Base-by-base conservation (phyloP, 2,329 filamentous ascomycete genomes). In the Beauveria brongniartii region DNA sequence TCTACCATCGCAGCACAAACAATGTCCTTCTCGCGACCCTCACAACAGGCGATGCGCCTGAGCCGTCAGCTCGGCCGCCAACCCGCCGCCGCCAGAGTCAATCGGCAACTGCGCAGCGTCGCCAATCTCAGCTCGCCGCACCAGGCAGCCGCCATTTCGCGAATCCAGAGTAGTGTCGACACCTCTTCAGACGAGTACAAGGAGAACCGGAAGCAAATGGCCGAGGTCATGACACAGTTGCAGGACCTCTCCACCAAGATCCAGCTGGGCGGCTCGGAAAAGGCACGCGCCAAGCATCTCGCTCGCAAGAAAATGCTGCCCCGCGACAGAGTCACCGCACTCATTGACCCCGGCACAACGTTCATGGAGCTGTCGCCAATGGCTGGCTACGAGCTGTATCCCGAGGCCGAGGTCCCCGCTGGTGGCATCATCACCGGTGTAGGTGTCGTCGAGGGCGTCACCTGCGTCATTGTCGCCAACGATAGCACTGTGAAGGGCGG, bases 401-500 rank as follows among this genome's bases (percentile, higher is more conserved):
- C 87, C 0, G 91, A 89, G 61, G 92, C 93, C 62, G 90, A 96
- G 18, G 89, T 97, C 1, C 91, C 93, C 0, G 88, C 91, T 0
- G 94, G 89, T 28, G 93, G 92, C 7, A 94, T 99, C 66, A 91
- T 99, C 62, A 95, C 94, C 0, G 94, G 93, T 1, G 85, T 97
- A 57, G 93, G 93, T 3, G 88, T 89, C 2, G 90, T 99, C 28
- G 89, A 94, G 71, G 93, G 93, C 16, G 91, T 96, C 28, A 88
- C 87, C 46, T 97, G 93, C 73, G 88, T 97, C 77, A 90, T 97
- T 67, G 90, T 97, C 55, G 92, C 92, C 62, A 97, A 97, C 72
- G 93, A 97, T 72, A 95, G 91, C 77, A 97, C 93, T 20, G 93
- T 97, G 70, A 99, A 97, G 77, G 93, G 93, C 57, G 93, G 93